These are phyloP conservation scores for Beta corolliflora DNA, from an alignment of 179 eudicot species.

Conservation along the genomic window DNA sequence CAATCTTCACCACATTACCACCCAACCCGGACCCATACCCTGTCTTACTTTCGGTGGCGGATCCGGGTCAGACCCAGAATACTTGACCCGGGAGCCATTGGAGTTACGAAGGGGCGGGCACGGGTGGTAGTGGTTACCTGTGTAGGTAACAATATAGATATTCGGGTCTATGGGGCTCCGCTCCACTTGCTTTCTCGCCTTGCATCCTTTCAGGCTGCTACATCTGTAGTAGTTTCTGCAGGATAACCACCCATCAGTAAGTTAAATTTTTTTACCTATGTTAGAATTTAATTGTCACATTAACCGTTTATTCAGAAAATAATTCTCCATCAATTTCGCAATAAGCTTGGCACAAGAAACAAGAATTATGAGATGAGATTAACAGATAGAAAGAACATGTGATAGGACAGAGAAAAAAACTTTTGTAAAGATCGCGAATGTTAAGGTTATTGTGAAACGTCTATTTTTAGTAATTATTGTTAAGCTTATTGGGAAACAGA, in stretches of 20 bases:
- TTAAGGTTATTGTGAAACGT: no score
- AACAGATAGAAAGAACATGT: not conserved
- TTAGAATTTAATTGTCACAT: no score
- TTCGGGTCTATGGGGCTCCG: slow-evolving; percentile 50
- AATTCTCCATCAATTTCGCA: no score
- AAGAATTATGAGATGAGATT: no score
- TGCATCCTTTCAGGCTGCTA: slow-evolving; percentile 66
- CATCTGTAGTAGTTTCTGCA: slow-evolving; percentile 79
- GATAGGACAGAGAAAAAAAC: not conserved
- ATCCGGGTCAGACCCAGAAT: slow-evolving; percentile 30
- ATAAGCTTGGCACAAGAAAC: no score
- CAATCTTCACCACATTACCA: slow-evolving; percentile 4
- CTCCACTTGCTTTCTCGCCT: slow-evolving; percentile 83
- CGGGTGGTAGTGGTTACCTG: slow-evolving; percentile 68
- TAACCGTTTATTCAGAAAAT: no score
- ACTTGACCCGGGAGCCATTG: slow-evolving; percentile 30
- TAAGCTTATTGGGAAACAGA: not conserved
- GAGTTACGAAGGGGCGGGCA: slow-evolving; percentile 52
- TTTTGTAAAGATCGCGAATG: no score
- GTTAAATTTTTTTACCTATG: no score
- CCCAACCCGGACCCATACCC: not conserved
- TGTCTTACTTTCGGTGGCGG: slow-evolving; percentile 28
- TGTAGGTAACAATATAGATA: slow-evolving; percentile 55
- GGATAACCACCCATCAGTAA: not conserved
- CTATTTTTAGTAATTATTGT: no score